phyloP scores from a whole-genome alignment of 2,329 filamentous ascomycete genomes.

The Cercospora canescens region DNA sequence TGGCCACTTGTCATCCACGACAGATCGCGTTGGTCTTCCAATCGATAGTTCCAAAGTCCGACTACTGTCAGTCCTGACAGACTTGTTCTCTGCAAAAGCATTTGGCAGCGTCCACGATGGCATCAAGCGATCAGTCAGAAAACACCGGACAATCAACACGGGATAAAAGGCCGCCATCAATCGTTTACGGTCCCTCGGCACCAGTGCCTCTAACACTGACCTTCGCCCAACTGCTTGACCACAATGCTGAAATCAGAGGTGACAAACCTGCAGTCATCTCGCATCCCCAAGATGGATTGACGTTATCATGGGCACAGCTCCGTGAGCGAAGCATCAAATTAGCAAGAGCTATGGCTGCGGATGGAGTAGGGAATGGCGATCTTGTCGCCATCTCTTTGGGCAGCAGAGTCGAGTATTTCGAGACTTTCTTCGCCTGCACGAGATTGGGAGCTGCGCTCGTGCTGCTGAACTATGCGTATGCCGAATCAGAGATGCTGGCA shows the following conservation, averaged over 20 bases:
- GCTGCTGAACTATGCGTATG: slow-evolving; percentile 75
- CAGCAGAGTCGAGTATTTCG: slow-evolving; percentile 34
- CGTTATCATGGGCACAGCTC: slow-evolving; percentile 27
- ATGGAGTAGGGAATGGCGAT: slow-evolving; percentile 31
- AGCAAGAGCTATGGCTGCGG: slow-evolving; percentile 30
- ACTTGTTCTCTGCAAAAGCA: background rate
- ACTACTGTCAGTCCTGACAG: background rate
- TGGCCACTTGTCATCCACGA: background rate
- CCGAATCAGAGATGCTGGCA: slow-evolving; percentile 66
- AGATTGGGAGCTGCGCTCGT: slow-evolving; percentile 51
- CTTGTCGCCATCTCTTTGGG: slow-evolving; percentile 34
- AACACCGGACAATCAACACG: slow-evolving; percentile 2
- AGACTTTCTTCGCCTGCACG: slow-evolving; percentile 38
- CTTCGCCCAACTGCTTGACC: slow-evolving; percentile 31
- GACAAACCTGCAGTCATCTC: slow-evolving; percentile 31
- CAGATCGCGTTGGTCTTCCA: background rate
- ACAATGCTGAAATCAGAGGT: slow-evolving; percentile 31
- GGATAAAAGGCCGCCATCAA: slow-evolving; percentile 29
- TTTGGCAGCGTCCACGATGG: slow-evolving; percentile 3
- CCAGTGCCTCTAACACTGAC: slow-evolving; percentile 33
- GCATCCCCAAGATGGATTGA: slow-evolving; percentile 27
- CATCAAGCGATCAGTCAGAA: slow-evolving; percentile 1
- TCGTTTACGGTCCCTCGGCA: slow-evolving; percentile 31
- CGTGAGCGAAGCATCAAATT: slow-evolving; percentile 30
- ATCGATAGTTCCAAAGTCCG: background rate